Evolutionary conservation across 1,284 basidiomycete species (phyloP).

Genomic region (Trichosporon asahii): DNA sequence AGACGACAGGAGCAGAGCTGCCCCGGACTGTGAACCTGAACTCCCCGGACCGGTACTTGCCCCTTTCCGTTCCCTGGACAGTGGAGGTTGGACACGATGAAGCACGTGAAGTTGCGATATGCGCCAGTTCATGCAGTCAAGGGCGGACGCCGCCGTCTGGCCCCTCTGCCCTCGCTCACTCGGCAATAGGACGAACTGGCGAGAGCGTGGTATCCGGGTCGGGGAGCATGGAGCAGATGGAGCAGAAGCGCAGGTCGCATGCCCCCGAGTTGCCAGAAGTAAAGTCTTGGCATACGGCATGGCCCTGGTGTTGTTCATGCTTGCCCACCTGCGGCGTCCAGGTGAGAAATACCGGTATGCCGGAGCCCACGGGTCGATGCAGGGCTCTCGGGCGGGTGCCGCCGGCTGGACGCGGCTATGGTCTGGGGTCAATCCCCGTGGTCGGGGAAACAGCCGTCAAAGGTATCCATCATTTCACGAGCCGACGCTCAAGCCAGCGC

Average conservation of each 20-base stretch:
- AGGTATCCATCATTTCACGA: not conserved
- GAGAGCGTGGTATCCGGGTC: not conserved
- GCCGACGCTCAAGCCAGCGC: not conserved
- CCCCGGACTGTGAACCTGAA: not conserved
- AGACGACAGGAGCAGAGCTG: not conserved
- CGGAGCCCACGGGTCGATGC: not conserved
- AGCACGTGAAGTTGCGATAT: not conserved
- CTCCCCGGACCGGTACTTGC: not conserved
- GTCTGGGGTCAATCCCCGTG: not conserved
- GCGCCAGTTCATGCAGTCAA: too few relatives aligned
- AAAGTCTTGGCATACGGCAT: not conserved
- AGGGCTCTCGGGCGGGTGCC: not conserved
- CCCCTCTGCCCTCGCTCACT: not conserved
- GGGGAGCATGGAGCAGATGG: too few relatives aligned
- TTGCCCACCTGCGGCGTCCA: not conserved
- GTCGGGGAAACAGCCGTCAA: too few relatives aligned
- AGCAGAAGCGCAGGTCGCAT: not conserved
- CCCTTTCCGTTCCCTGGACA: not conserved
- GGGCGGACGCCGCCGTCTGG: too few relatives aligned
- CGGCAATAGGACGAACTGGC: not conserved
- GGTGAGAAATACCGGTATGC: not conserved
- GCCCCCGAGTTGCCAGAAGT: too few relatives aligned
- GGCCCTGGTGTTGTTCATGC: not conserved
- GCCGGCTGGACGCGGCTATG: not conserved
- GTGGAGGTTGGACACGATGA: not conserved